Percentiles rank a stretch among this genome's conserved stretches.
These are phyloP conservation scores for Phytophthora pluvialis DNA, from an alignment of 352 stramenopile genomes.

Conservation along the genomic window DNA sequence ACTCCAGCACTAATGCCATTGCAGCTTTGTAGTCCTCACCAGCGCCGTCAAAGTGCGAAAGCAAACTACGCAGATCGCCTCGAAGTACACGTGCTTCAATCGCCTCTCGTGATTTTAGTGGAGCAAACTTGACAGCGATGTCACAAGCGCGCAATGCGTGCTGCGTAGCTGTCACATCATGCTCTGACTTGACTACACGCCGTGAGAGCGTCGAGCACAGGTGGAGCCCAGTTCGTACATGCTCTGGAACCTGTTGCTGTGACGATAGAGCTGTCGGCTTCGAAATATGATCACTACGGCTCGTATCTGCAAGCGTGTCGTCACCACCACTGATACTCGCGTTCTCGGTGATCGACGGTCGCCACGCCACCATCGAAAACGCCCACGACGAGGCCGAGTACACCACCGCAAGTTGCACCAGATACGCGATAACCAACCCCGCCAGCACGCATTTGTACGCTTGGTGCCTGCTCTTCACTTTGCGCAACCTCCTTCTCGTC, in stretches of 20 bases:
- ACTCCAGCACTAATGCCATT: slow-evolving; percentile 14
- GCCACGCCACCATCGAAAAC: slow-evolving; percentile 40
- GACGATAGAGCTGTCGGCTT: background rate
- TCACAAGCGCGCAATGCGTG: slow-evolving; percentile 51
- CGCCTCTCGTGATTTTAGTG: slow-evolving; percentile 26
- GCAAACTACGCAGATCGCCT: slow-evolving; percentile 59
- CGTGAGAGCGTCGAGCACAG: slow-evolving; percentile 49
- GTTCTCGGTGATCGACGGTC: slow-evolving; percentile 9
- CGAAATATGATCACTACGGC: background rate
- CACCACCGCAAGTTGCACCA: slow-evolving; percentile 37
- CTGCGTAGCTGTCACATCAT: slow-evolving; percentile 43
- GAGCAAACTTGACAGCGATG: slow-evolving; percentile 47
- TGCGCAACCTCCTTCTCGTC: slow-evolving; percentile 26
- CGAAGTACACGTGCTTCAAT: slow-evolving; percentile 56
- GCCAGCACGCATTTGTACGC: slow-evolving; percentile 43
- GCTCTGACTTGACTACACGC: slow-evolving; percentile 50
- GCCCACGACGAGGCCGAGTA: slow-evolving; percentile 38
- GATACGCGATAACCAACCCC: slow-evolving; percentile 37
- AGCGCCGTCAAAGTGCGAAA: slow-evolving; percentile 46
- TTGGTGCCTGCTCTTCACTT: slow-evolving; percentile 27
- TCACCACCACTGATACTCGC: background rate
- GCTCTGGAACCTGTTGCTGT: slow-evolving; percentile 24
- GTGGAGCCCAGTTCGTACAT: slow-evolving; percentile 39
- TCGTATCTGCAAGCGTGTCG: background rate
- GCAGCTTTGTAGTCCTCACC: slow-evolving; percentile 53